Percentiles rank a stretch among this genome's conserved stretches.
These are phyloP conservation scores for Persicaria maculosa DNA, from an alignment of 148 eudicot genomes.

Conservation along the genomic window DNA sequence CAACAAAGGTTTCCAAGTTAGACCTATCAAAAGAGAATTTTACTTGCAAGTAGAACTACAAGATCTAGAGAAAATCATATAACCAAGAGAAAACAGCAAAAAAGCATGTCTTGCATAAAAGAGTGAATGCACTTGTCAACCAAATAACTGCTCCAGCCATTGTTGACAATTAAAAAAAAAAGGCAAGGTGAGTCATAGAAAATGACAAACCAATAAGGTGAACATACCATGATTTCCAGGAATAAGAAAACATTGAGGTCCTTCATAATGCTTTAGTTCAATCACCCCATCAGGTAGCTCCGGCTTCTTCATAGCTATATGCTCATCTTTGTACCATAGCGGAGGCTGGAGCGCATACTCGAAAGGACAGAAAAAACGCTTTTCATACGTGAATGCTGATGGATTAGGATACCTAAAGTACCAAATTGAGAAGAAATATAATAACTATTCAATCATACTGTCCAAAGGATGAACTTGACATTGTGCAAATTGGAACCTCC, in stretches of 20 bases:
- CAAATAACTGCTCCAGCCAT: no score
- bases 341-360: constrained; percentile 98
- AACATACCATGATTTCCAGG: constrained; percentile 96
- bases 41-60: no score
- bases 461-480: not conserved
- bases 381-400: constrained; percentile 72
- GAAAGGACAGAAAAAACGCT: constrained; percentile 82
- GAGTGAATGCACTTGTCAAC: no score
- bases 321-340: constrained; percentile 76
- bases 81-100: no score
- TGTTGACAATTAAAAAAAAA: no score
- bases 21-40: no score
- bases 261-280: constrained; percentile 63
- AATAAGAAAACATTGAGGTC: constrained; percentile 94
- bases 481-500: constrained; percentile 1
- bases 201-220: not conserved
- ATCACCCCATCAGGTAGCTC: constrained; percentile 78
- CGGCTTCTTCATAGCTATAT: constrained; percentile 86
- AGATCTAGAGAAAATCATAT: no score
- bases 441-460: not conserved
- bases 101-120: no score
- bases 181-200: not conserved
- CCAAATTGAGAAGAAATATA: constrained; percentile 5
- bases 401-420: constrained; percentile 86
- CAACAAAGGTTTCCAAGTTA: no score